A percentile compares a stretch with the other conserved stretches of the same genome.
Conservation (phyloP, 2,329 filamentous ascomycete genomes). For the Bimuria novae-zelandiae region DNA sequence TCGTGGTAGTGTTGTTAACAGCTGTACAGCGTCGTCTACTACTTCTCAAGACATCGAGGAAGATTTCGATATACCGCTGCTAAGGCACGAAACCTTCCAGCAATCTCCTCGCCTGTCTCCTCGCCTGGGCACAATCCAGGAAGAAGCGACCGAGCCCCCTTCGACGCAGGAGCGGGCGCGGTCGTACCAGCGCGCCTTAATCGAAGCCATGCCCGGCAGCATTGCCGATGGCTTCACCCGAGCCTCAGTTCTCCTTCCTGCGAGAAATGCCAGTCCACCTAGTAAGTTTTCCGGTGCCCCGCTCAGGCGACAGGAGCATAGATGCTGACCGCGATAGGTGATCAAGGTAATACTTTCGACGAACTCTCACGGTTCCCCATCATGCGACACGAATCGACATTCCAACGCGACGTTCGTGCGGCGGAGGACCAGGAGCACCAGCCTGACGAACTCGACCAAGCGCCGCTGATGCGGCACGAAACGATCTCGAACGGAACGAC, state of each 20-base stretch:
- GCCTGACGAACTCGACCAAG: too few species aligned
- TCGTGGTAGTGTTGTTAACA: background rate
- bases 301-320: background rate
- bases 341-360: too few species aligned
- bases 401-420: too few species aligned
- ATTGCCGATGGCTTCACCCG: background rate
- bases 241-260: background rate
- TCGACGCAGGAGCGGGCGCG: background rate
- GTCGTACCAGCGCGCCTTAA: background rate
- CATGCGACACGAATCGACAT: too few species aligned
- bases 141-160: background rate
- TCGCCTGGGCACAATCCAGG: too few species aligned
- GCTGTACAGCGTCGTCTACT: background rate
- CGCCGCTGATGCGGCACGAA: too few species aligned
- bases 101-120: constrained; percentile 1
- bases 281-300: constrained; percentile 8
- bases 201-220: background rate
- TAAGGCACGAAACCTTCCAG: constrained; percentile 37
- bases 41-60: constrained; percentile 7
- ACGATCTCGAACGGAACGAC: too few species aligned
- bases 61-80: constrained; percentile 36
- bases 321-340: background rate
- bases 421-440: too few species aligned
- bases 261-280: background rate
- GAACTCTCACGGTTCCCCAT: too few species aligned